These are phyloP conservation scores for Candida wancherniae DNA, from an alignment of 805 yeast species.

Conservation along the genomic window DNA sequence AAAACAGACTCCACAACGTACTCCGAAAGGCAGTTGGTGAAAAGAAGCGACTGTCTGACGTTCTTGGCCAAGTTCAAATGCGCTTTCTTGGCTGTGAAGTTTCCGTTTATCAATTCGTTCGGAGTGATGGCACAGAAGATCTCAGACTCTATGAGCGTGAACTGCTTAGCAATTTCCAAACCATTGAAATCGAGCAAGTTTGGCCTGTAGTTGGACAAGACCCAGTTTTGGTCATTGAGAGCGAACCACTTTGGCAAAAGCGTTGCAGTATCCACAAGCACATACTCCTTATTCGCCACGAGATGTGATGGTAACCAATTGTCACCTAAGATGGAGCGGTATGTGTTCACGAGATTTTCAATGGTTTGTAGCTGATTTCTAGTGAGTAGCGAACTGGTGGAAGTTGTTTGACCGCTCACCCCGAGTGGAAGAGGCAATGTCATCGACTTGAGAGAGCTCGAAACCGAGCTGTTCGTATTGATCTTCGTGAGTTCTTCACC, in stretches of 20 bases:
- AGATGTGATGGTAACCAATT: conserved; percentile 41
- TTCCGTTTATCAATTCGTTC: conserved; percentile 62
- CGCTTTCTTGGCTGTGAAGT: conserved; percentile 55
- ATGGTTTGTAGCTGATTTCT: conserved; percentile 38
- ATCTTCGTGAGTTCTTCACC: conserved; percentile 53
- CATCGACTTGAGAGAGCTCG: conserved; percentile 37
- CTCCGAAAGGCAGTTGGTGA: conserved; percentile 67
- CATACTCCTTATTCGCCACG: conserved; percentile 27
- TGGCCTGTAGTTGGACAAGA: conserved; percentile 47
- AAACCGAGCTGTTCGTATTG: conserved; percentile 43
- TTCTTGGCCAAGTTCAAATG: conserved; percentile 59
- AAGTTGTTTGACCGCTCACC: conserved; percentile 38
- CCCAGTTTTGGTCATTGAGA: conserved; percentile 55
- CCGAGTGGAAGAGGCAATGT: conserved; percentile 41
- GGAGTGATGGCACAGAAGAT: conserved; percentile 61
- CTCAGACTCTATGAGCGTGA: conserved; percentile 66
- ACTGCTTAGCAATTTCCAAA: conserved; percentile 70
- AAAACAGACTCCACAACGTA: conserved; percentile 69
- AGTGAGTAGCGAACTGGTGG: conserved; percentile 36
- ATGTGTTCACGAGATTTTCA: conserved; percentile 48
- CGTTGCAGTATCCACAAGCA: conserved; percentile 27
- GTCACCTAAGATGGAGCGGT: conserved; percentile 47
- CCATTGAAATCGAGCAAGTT: conserved; percentile 58
- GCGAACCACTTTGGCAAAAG: conserved; percentile 46
- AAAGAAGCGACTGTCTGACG: conserved; percentile 54